A percentile compares a stretch with the other conserved stretches of the same genome.
These are phyloP conservation scores for Aspergillus texensis DNA, from an alignment of 2,329 filamentous ascomycete species.

Conservation along the genomic window DNA sequence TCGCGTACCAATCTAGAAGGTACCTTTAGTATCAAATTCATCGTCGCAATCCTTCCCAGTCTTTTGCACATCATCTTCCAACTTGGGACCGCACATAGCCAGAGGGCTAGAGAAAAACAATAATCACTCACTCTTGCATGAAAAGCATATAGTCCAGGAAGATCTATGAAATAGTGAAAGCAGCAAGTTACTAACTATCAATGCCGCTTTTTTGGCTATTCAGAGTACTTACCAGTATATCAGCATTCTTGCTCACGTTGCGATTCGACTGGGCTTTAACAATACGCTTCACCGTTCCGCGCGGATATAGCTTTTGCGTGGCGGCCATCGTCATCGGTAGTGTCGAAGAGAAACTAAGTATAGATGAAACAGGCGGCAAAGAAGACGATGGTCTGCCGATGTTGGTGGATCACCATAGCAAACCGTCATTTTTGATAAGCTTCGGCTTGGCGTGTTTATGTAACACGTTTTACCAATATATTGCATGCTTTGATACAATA, in stretches of 20 bases:
- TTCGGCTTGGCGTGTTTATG: conserved; percentile 3
- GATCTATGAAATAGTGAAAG: conserved; percentile 56
- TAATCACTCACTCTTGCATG: conserved; percentile 61
- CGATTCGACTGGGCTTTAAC: conserved; percentile 84
- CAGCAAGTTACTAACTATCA: conserved; percentile 2
- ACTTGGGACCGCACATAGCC: neutral
- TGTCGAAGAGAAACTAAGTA: neutral
- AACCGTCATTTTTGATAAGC: conserved; percentile 1
- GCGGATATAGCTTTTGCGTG: conserved; percentile 77
- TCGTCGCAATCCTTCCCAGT: neutral
- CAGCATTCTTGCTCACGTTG: conserved; percentile 79
- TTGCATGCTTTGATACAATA: neutral
- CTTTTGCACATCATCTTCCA: neutral
- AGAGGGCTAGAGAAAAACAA: neutral
- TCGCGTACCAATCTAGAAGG: conserved; percentile 68
- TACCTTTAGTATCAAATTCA: neutral
- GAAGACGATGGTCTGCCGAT: neutral
- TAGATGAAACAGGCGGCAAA: neutral
- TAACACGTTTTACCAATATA: conserved; percentile 3
- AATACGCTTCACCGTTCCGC: conserved; percentile 83
- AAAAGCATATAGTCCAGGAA: conserved; percentile 85
- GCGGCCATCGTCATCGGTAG: conserved; percentile 54
- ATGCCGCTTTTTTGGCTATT: neutral
- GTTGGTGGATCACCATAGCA: conserved; percentile 1
- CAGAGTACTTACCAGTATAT: conserved; percentile 68